A percentile compares a stretch with the other conserved stretches of the same genome.
These are phyloP conservation scores for Plectosphaerella sp. DNA, from an alignment of 2,329 filamentous ascomycete genomes.

Conservation along the genomic window DNA sequence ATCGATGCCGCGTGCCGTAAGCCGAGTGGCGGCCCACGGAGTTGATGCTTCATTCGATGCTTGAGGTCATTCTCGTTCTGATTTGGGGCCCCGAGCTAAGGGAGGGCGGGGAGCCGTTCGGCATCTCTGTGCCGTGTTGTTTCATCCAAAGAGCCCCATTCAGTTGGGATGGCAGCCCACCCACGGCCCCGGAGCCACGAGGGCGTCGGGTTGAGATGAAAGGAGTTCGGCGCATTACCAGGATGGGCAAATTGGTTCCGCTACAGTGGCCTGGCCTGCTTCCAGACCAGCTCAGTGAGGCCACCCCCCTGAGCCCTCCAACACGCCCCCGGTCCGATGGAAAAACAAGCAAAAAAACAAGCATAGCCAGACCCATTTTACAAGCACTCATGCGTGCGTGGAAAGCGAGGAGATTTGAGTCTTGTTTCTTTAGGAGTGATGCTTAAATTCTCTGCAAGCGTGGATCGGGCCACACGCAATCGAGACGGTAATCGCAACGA, in stretches of 20 bases:
- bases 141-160: background rate
- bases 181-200: too few relatives aligned
- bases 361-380: background rate
- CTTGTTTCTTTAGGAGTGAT: too few relatives aligned
- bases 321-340: background rate
- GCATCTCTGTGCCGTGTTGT: background rate
- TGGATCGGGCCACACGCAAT: too few relatives aligned
- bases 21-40: background rate
- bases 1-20: background rate
- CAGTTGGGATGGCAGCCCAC: too few relatives aligned
- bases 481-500: too few relatives aligned
- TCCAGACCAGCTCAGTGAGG: background rate
- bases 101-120: background rate
- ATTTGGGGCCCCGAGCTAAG: background rate
- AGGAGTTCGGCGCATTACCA: background rate
- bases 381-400: background rate
- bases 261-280: background rate
- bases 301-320: background rate
- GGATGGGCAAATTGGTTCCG: background rate
- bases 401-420: too few relatives aligned
- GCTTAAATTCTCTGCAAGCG: too few relatives aligned
- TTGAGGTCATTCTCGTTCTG: too few relatives aligned
- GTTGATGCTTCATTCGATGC: background rate
- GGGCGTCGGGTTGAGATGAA: background rate
- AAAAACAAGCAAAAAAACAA: background rate